phyloP scores from a whole-genome alignment of 768 basidiomycete species.

The Ramaria sp. region DNA sequence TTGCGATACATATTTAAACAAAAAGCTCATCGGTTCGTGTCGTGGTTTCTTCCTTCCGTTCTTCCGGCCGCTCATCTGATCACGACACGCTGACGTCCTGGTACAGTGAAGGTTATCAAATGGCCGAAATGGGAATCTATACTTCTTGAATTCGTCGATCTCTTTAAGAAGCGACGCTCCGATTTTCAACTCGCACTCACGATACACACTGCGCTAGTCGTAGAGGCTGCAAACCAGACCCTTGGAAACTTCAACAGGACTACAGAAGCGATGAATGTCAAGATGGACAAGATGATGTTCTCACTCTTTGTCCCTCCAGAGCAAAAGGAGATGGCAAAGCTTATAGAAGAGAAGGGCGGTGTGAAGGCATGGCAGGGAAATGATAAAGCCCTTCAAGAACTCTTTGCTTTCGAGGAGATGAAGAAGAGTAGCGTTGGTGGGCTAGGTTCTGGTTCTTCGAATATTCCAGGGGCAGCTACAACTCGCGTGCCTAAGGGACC shows the following conservation, averaged over 20 bases:
- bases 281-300: slow-evolving; percentile 4
- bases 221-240: slow-evolving; percentile 15
- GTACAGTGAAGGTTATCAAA: slow-evolving; percentile 15
- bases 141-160: slow-evolving; percentile 15
- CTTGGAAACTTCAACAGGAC: slow-evolving; percentile 11
- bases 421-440: not conserved
- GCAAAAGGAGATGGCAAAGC: slow-evolving; percentile 1
- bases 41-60: not conserved
- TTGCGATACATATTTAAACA: slow-evolving; percentile 24
- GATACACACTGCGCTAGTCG: slow-evolving; percentile 17
- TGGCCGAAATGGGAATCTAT: slow-evolving; percentile 19
- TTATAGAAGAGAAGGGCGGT: not conserved
- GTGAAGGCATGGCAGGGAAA: not conserved
- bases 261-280: slow-evolving; percentile 6
- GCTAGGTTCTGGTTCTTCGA: not conserved
- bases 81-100: too few relatives aligned
- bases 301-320: slow-evolving; percentile 9
- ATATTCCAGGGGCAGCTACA: too few relatives aligned
- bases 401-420: slow-evolving; percentile 9
- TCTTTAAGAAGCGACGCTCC: slow-evolving; percentile 16
- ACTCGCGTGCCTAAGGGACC: too few relatives aligned
- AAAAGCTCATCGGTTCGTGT: slow-evolving; percentile 17
- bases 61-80: too few relatives aligned
- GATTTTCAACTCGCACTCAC: slow-evolving; percentile 21
- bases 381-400: not conserved